Evolutionary conservation across 2,329 filamentous ascomycete species (phyloP).

Genomic region (Aspergillus pseudoglaucus): DNA sequence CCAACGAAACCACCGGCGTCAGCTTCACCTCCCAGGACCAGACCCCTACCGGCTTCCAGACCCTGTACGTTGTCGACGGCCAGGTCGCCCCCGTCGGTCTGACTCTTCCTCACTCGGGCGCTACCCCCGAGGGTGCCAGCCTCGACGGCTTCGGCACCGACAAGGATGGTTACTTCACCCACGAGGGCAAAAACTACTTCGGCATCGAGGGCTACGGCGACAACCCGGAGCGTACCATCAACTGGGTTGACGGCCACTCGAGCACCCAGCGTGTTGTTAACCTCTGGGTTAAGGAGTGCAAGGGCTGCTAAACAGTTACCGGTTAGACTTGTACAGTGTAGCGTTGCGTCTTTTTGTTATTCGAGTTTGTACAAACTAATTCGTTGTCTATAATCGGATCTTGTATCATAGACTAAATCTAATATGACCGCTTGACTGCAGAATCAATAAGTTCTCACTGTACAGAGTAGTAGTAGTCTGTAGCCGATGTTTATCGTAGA

Average conservation of each 20-base stretch:
- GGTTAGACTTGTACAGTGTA: not conserved
- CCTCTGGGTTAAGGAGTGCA: conserved; percentile 22
- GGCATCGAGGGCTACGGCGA: conserved; percentile 19
- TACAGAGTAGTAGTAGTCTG: too few species aligned
- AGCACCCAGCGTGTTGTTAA: conserved; percentile 12
- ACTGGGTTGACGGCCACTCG: conserved; percentile 21
- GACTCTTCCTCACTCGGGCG: conserved; percentile 23
- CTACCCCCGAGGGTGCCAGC: conserved; percentile 17
- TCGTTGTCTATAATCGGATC: not conserved
- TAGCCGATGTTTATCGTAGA: too few species aligned
- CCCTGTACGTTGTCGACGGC: conserved; percentile 21
- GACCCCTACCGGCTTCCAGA: conserved; percentile 23
- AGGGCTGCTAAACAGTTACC: conserved; percentile 9
- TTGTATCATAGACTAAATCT: not conserved
- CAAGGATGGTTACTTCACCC: conserved; percentile 20
- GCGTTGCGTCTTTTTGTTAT: not conserved
- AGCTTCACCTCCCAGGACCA: conserved; percentile 17
- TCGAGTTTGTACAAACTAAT: not conserved
- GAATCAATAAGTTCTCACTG: too few species aligned
- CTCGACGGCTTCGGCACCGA: conserved; percentile 19
- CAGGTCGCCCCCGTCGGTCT: conserved; percentile 14
- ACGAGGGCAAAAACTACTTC: conserved; percentile 20
- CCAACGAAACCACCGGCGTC: conserved; percentile 16
- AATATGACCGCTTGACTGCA: too few species aligned
- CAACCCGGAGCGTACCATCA: conserved; percentile 15